Evolutionary conservation across 2,329 filamentous ascomycete species (phyloP).

Genomic region (Ceratocystis cubensis): DNA sequence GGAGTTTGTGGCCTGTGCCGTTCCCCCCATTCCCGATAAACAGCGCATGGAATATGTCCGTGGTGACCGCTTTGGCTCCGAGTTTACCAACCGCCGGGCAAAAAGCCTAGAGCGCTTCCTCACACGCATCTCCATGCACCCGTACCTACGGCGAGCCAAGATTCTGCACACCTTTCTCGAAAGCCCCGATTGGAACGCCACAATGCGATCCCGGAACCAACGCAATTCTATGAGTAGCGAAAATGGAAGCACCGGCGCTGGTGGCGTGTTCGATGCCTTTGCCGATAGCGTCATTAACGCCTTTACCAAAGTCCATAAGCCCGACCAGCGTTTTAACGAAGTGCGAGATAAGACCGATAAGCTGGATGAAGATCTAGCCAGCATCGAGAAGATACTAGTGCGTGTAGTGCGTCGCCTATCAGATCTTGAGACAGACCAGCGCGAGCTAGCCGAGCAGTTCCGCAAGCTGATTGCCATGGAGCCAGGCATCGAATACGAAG

Average conservation of each 20-base stretch:
- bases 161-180: conserved; percentile 86
- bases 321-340: conserved; percentile 87
- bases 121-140: conserved; percentile 73
- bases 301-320: conserved; percentile 91
- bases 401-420: conserved; percentile 76
- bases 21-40: conserved; percentile 92
- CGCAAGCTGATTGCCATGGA: conserved; percentile 84
- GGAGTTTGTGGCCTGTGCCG: conserved; percentile 83
- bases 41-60: conserved; percentile 98
- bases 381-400: conserved; percentile 92
- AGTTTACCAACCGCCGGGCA: conserved; percentile 80
- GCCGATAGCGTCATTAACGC: conserved; percentile 95
- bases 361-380: conserved; percentile 80
- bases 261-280: conserved; percentile 83
- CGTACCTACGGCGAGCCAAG: conserved; percentile 68
- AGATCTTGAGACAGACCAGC: conserved; percentile 78
- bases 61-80: conserved; percentile 83
- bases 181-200: conserved; percentile 89
- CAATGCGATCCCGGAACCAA: conserved; percentile 67
- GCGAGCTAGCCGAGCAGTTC: conserved; percentile 85
- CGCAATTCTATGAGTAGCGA: conserved; percentile 45
- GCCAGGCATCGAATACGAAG: conserved; percentile 66
- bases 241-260: conserved; percentile 29
- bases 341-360: conserved; percentile 88
- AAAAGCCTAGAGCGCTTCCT: conserved; percentile 89